These are phyloP conservation scores for Dryas integrifolia DNA, from an alignment of 331 rosid species.

Conservation along the genomic window DNA sequence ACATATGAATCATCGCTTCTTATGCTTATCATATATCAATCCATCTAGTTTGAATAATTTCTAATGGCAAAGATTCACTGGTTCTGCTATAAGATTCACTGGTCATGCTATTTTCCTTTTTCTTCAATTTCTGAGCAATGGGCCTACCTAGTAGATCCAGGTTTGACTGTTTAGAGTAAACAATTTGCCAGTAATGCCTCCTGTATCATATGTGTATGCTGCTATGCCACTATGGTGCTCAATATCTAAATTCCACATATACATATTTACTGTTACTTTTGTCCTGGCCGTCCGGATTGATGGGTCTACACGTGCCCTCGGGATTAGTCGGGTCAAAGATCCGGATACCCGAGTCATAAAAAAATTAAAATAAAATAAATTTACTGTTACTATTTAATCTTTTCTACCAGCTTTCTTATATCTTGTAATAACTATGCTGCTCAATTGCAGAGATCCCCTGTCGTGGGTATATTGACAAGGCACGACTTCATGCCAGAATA, in stretches of 20 bases:
- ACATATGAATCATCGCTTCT: not conserved
- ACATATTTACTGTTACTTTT: not conserved
- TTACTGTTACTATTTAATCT: slow-evolving; percentile 1
- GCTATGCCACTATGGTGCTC: not conserved
- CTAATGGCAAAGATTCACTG: not conserved
- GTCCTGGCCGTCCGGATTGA: too few species aligned
- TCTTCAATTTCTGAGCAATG: not conserved
- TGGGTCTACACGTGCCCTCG: too few species aligned
- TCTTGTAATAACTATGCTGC: slow-evolving; percentile 8
- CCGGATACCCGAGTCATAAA: too few species aligned
- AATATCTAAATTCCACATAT: not conserved
- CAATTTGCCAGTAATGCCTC: not conserved
- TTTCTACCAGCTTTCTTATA: slow-evolving; percentile 13
- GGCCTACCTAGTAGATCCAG: not conserved
- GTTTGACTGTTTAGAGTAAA: not conserved
- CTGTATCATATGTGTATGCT: not conserved
- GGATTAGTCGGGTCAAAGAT: too few species aligned
- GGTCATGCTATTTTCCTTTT: not conserved
- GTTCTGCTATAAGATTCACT: not conserved
- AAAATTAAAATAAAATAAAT: too few species aligned
- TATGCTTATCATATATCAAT: not conserved
- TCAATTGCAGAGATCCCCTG: slow-evolving; percentile 69
- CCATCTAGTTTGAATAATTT: not conserved
- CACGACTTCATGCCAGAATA: slow-evolving; percentile 93
- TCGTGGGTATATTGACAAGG: slow-evolving; percentile 80